Evolutionary conservation across 352 stramenopile species (phyloP), one percentile per base, ranked within the genome.

Genomic region (Phytophthora crassamura): DNA sequence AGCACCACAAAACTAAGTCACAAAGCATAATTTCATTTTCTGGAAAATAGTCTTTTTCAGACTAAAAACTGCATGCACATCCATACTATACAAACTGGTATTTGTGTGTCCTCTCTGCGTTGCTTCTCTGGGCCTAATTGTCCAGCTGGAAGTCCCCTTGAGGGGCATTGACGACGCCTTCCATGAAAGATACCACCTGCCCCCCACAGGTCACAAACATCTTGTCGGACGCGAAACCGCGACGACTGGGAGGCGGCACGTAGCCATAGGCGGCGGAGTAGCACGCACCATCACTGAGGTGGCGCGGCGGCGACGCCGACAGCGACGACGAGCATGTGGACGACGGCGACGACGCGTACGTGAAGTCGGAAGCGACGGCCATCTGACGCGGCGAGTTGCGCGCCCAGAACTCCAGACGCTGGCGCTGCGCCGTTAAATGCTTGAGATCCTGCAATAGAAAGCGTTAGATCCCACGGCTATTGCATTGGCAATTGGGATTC

Each of bases 201-300:
- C 86, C 86, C 18, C 86, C 82, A 35, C 71, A 91, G 22, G 86
- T 94, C n/a, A 94, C 74, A 49, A 92, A 91, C 77, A 93, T 90
- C 51, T 83, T 85, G 57, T 89, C 80, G 10, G 65, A 70, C 15
- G 65, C 64, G 22, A 72, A 70, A 14, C 63, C 63, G 7, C 68
- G 72, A 41, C 60, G 61, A 58, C 49, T 63, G 5, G 63, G 53
- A 34, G 49, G 49, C 8, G 56, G 64, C 8, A 52, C 33, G 39
- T 68, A 68, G 45, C 66, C 57, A 9, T 72, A 72, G 9, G 40
- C 46, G 35, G 48, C 55, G 0, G 33, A 72, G 47, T 58, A 72
- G 48, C 59, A 70, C 34, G 25, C 30, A 20, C 57, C 47, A 36
- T 74, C 58, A 32, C 28, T 72, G 40, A 38, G 39, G 16, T 72